Evolutionary conservation across 305 asterid genomes (phyloP).

Genomic region (Fraxinus angustifolia): DNA sequence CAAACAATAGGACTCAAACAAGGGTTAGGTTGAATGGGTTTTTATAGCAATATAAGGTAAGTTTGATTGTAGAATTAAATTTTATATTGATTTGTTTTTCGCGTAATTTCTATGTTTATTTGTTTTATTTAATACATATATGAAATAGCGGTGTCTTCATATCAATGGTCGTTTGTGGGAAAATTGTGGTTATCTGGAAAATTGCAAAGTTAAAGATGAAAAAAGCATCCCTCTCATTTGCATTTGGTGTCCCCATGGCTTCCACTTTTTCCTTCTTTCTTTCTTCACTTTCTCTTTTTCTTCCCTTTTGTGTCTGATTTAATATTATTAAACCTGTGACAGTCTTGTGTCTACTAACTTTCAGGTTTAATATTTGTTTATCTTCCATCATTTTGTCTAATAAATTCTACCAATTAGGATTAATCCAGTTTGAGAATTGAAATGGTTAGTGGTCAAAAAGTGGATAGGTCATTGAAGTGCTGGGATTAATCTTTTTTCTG

Average conservation of each 20-base stretch:
- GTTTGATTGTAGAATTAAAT: too few relatives aligned
- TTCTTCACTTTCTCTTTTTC: neutral
- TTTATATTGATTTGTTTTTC: too few relatives aligned
- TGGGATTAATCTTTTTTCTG: neutral
- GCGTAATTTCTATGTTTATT: too few relatives aligned
- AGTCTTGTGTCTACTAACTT: neutral
- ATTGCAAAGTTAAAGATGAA: neutral
- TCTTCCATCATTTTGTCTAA: neutral
- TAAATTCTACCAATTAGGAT: neutral
- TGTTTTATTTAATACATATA: too few relatives aligned
- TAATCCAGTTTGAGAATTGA: neutral
- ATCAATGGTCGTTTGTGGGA: too few relatives aligned
- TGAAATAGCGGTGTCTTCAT: too few relatives aligned
- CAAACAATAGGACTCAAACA: too few relatives aligned
- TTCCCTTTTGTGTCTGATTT: neutral
- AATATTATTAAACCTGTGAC: neutral
- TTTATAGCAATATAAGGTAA: too few relatives aligned
- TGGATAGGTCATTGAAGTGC: neutral
- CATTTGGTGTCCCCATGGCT: slow-evolving; percentile 6
- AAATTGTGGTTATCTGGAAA: neutral
- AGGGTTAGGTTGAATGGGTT: too few relatives aligned
- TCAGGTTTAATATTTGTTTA: neutral
- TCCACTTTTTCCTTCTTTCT: neutral
- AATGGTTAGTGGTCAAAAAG: slow-evolving; percentile 10
- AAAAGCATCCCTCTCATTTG: neutral